Evolutionary conservation across 2,329 filamentous ascomycete species (phyloP).

Genomic region (Trichoderma sp.): DNA sequence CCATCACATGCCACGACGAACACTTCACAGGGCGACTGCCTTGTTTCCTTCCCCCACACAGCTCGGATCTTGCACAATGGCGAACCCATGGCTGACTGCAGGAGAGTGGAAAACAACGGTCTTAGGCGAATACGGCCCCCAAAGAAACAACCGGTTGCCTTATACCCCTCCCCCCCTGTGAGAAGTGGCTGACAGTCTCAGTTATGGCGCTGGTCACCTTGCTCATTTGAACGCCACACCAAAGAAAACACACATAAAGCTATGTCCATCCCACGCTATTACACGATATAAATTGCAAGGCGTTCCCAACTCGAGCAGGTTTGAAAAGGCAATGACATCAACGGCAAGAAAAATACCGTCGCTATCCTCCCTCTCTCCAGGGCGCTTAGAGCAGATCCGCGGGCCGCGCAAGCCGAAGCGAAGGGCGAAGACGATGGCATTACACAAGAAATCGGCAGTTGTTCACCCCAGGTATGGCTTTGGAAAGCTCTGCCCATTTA

Average conservation of each 20-base stretch:
- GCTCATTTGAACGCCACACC: background rate
- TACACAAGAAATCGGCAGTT: background rate
- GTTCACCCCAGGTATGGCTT: background rate
- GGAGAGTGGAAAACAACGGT: background rate
- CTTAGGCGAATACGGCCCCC: background rate
- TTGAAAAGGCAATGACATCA: background rate
- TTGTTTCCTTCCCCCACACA: background rate
- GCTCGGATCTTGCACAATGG: background rate
- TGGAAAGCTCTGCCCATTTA: background rate
- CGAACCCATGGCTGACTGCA: background rate
- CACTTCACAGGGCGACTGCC: background rate
- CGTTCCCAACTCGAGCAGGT: background rate
- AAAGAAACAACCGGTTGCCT: background rate
- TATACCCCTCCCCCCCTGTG: background rate
- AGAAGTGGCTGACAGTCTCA: background rate
- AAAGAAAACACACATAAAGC: background rate
- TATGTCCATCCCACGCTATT: background rate
- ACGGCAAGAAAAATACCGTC: background rate
- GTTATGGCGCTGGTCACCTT: background rate
- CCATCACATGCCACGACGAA: background rate
- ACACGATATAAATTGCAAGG: background rate
- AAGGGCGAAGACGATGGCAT: background rate
- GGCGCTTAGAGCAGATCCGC: background rate
- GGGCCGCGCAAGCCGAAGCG: background rate
- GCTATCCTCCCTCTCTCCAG: background rate